These are phyloP conservation scores for Fraxinus velutina DNA, from an alignment of 305 asterid genomes.

Conservation along the genomic window DNA sequence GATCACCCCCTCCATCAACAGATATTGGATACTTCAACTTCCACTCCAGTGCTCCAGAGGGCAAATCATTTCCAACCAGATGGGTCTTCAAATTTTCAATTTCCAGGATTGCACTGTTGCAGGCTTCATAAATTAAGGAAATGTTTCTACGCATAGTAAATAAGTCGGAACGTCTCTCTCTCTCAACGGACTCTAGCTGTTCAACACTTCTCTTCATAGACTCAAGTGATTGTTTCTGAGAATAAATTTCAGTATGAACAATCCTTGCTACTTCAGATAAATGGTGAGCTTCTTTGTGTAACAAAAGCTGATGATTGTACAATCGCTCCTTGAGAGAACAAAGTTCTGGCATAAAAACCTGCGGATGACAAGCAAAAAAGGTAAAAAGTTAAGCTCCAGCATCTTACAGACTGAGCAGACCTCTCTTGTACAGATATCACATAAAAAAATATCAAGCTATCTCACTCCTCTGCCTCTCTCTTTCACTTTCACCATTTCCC, in stretches of 20 bases:
- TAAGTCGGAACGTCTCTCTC: constrained; percentile 70
- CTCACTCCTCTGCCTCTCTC: neutral
- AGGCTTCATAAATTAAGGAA: constrained; percentile 60
- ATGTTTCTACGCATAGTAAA: constrained; percentile 43
- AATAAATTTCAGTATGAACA: constrained; percentile 45
- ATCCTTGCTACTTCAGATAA: constrained; percentile 49
- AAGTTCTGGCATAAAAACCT: constrained; percentile 52
- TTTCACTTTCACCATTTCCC: neutral
- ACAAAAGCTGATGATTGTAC: constrained; percentile 48
- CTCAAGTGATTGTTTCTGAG: constrained; percentile 51
- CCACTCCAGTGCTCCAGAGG: constrained; percentile 33
- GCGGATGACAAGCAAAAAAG: constrained; percentile 38
- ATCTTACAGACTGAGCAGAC: constrained; percentile 18
- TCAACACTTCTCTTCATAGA: constrained; percentile 47
- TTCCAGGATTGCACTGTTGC: constrained; percentile 52
- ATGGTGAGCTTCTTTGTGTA: constrained; percentile 55
- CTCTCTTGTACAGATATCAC: neutral
- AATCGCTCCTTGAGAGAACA: constrained; percentile 53
- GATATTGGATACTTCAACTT: constrained; percentile 32
- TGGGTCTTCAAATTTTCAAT: constrained; percentile 56
- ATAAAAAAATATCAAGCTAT: neutral
- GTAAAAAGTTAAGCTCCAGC: constrained; percentile 19
- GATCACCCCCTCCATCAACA: constrained; percentile 32
- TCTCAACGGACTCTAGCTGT: constrained; percentile 45
- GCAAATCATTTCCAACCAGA: constrained; percentile 37